Percentiles rank a stretch among this genome's conserved stretches.
phyloP scores from a whole-genome alignment of 352 stramenopile genomes.

The Pythium rishiriense region DNA sequence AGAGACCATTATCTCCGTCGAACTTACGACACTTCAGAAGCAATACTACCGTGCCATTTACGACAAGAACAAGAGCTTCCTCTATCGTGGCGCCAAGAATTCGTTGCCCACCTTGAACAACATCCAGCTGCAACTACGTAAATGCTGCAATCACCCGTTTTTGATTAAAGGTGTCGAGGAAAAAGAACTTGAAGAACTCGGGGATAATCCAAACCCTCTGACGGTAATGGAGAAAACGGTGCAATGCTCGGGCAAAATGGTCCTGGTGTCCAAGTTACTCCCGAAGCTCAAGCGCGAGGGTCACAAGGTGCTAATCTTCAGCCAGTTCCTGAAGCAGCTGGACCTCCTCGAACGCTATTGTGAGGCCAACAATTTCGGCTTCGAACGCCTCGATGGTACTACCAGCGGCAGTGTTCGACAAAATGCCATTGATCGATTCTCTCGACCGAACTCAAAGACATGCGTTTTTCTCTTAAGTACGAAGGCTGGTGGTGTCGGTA shows the following conservation, averaged over 20 bases:
- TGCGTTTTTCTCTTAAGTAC: slow-evolving; percentile 99
- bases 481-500: slow-evolving; percentile 97
- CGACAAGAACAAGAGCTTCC: slow-evolving; percentile 98
- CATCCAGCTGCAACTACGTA: slow-evolving; percentile 98
- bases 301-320: slow-evolving; percentile 96
- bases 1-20: slow-evolving; percentile 95
- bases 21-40: slow-evolving; percentile 98
- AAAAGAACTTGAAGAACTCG: slow-evolving; percentile 77
- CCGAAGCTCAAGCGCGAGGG: slow-evolving; percentile 91
- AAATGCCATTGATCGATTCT: slow-evolving; percentile 97
- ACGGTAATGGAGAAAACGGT: slow-evolving; percentile 86
- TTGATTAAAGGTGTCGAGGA: slow-evolving; percentile 95
- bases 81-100: slow-evolving; percentile 90
- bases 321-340: slow-evolving; percentile 93
- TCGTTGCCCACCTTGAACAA: slow-evolving; percentile 95
- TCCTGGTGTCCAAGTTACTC: slow-evolving; percentile 89
- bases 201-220: slow-evolving; percentile 40
- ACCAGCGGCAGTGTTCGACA: slow-evolving; percentile 89
- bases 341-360: slow-evolving; percentile 95
- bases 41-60: slow-evolving; percentile 99
- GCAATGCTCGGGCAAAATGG: slow-evolving; percentile 84
- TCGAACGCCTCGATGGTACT: slow-evolving; percentile 90
- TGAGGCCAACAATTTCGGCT: slow-evolving; percentile 86
- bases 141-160: slow-evolving; percentile 99
- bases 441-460: slow-evolving; percentile 91